A percentile compares a stretch with the other conserved stretches of the same genome.
Conservation (phyloP, 139 green algal species). For the Coccomyxa sp. region DNA sequence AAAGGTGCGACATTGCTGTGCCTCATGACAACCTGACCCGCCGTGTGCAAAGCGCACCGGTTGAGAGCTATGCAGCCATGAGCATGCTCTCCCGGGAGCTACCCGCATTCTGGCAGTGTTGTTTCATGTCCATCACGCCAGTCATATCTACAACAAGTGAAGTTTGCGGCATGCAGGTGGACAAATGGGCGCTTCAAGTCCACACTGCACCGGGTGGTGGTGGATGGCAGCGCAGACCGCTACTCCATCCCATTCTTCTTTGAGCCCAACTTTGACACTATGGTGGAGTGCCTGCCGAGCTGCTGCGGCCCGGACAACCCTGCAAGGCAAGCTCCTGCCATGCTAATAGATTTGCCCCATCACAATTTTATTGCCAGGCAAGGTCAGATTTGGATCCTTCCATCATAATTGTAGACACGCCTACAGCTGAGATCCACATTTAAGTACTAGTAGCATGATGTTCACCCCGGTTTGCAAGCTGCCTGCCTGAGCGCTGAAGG, state of each 20-base stretch:
- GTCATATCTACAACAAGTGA: background rate
- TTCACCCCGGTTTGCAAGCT: background rate
- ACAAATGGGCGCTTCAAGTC: constrained; percentile 68
- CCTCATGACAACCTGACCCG: background rate
- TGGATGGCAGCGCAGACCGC: constrained; percentile 51
- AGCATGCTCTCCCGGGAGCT: too few relatives aligned
- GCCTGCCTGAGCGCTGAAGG: background rate
- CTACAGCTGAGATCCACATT: background rate
- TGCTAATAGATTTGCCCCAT: background rate
- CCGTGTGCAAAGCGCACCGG: background rate
- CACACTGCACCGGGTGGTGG: constrained; percentile 84
- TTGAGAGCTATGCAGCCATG: background rate
- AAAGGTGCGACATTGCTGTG: constrained; percentile 42
- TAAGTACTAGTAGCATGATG: background rate
- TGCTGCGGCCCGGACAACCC: constrained; percentile 39
- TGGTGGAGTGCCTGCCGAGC: constrained; percentile 51
- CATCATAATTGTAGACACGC: background rate
- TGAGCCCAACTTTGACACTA: background rate
- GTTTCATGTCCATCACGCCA: background rate
- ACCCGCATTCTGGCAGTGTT: too few relatives aligned
- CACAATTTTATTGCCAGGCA: background rate
- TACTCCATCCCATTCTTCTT: constrained; percentile 87
- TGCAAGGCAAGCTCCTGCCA: constrained; percentile 25
- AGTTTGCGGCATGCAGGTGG: constrained; percentile 31
- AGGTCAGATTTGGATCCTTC: background rate